phyloP scores from a whole-genome alignment of 2,329 filamentous ascomycete species.

The Xylariaceae sp. region DNA sequence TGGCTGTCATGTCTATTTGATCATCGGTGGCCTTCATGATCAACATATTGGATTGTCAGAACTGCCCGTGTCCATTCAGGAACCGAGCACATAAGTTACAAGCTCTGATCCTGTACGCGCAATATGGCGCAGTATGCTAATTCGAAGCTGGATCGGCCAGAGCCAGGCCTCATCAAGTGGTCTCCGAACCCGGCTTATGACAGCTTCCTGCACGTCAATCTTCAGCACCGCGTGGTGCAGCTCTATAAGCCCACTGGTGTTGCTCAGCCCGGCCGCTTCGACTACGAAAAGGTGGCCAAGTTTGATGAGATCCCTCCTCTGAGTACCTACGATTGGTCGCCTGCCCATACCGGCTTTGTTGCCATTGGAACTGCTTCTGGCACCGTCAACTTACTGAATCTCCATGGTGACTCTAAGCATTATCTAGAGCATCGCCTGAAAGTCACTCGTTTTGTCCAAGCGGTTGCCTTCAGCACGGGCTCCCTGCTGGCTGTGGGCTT shows the following conservation, averaged over 20 bases:
- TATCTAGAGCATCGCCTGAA: conserved; percentile 66
- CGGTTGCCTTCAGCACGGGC: conserved; percentile 71
- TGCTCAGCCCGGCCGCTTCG: conserved; percentile 52
- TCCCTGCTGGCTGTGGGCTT: conserved; percentile 73
- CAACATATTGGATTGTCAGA: no score
- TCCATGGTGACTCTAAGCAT: conserved; percentile 66
- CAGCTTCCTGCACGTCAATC: conserved; percentile 61
- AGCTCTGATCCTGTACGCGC: no score
- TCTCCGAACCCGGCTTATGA: conserved; percentile 55
- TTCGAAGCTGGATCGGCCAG: conserved; percentile 51
- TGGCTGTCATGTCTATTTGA: no score
- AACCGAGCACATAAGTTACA: no score
- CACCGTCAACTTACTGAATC: conserved; percentile 68
- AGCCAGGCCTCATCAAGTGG: conserved; percentile 63
- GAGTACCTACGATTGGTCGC: conserved; percentile 65
- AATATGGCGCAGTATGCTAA: conserved; percentile 22
- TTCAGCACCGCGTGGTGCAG: conserved; percentile 59
- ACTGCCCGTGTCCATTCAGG: no score
- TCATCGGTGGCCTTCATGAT: no score
- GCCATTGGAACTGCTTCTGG: conserved; percentile 73
- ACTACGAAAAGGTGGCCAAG: conserved; percentile 52
- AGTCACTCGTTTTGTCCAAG: conserved; percentile 73
- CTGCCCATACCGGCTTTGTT: conserved; percentile 59
- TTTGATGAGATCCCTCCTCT: conserved; percentile 61
- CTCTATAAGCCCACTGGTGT: conserved; percentile 59